Base-by-base conservation (phyloP, 2,329 filamentous ascomycete species). In the Phialophora macrospora region DNA sequence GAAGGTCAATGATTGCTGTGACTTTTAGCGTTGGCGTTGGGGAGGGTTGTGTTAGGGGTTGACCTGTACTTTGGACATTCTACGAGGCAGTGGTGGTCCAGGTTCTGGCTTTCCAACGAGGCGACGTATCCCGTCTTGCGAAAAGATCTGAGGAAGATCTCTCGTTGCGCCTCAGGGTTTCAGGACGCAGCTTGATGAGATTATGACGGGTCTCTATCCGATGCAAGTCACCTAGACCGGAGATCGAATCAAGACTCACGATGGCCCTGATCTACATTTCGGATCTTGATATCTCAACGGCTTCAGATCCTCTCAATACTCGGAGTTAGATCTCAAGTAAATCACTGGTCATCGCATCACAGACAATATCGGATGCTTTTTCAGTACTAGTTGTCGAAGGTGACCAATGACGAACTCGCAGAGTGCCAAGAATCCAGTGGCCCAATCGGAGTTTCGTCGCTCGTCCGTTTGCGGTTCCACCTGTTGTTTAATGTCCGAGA, bases 21-120 rank as follows among this genome's bases (percentile, higher is more conserved):
- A 20, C 24, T 63, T 17, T 65, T 66, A 67, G 67, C 67, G 57
- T 60, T 41, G 67, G 67, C 54, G 67, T 60, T 67, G 67, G 59
- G 22, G 62, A 62, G 58, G 55, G 62, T 54, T 55, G 28, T n/a
- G 17, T 14, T 30, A 30, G 30, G 55, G 55, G n/a, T 17, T 55
- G 28, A 8, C 9, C n/a, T 34, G 26, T 22, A 24, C n/a, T 24
- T 4, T 55, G 52, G 30, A 2, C 28, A 22, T 28, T 22, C 17
- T 26, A 5, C 28, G 48, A 54, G 48, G 12, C 58, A 41, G 26
- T n/a, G 17, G 58, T 52, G 28, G 20, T n/a, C 26, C 57, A 44
- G 9, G 14, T 46, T 34, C 28, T 20, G 1, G 6, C n/a, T 24
- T 52, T 22, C 26, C 20, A 14, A 28, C 48, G 48, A 26, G 20